A percentile compares a stretch with the other conserved stretches of the same genome.
Evolutionary conservation across 208 protist genomes (phyloP).

Genomic region (Trypanosoma avium): DNA sequence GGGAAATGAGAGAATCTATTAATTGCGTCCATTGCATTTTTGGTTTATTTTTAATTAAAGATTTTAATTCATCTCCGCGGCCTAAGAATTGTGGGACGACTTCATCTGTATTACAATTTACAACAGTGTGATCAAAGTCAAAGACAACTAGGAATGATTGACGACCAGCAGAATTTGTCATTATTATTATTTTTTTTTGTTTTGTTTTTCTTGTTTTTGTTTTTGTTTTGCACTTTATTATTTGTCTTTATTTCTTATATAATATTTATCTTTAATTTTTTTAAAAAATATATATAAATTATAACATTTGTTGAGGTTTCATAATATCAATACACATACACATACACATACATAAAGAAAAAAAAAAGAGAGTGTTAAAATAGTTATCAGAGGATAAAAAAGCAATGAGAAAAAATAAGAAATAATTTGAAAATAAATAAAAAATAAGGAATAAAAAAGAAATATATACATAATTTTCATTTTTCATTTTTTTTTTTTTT

Average conservation of each 20-base stretch:
- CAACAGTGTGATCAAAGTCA: slow-evolving; percentile 89
- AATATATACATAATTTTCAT: no score
- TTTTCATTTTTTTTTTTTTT: no score
- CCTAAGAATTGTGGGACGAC: slow-evolving; percentile 66
- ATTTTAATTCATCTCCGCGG: slow-evolving; percentile 31
- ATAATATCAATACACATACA: slow-evolving; percentile 1
- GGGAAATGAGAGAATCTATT: slow-evolving; percentile 70
- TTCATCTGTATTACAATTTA: slow-evolving; percentile 86
- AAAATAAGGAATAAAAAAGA: no score
- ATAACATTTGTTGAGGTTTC: no score
- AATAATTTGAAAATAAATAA: no score
- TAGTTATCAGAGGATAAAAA: no score
- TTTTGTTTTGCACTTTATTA: slow-evolving; percentile 1
- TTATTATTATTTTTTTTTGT: not conserved
- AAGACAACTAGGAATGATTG: slow-evolving; percentile 90
- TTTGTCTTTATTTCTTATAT: not conserved
- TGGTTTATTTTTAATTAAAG: slow-evolving; percentile 27
- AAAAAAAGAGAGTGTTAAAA: no score
- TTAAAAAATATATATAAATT: no score
- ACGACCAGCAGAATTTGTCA: slow-evolving; percentile 23
- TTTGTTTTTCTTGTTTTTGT: not conserved
- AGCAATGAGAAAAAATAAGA: slow-evolving; percentile 8
- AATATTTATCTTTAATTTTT: slow-evolving; percentile 25
- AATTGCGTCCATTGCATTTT: slow-evolving; percentile 79
- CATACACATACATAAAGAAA: slow-evolving; percentile 3